Evolutionary conservation across 2,329 filamentous ascomycete species (phyloP).

Genomic region (Botrytis elliptica): DNA sequence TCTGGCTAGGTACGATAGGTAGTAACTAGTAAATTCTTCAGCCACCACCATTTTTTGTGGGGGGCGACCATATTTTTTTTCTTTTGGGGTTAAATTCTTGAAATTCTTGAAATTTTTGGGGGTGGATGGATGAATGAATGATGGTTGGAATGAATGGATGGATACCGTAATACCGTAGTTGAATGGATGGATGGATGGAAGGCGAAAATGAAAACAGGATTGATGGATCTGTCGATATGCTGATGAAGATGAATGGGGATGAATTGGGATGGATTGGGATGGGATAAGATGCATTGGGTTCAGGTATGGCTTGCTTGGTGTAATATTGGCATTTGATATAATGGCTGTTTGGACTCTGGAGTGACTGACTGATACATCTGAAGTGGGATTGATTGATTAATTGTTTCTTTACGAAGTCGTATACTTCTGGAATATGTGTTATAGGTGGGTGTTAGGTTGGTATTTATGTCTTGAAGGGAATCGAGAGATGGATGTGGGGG

Average conservation of each 20-base stretch:
- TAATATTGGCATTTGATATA: background rate
- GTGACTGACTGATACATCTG: background rate
- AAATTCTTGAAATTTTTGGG: background rate
- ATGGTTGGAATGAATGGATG: background rate
- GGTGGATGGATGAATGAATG: background rate
- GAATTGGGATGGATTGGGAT: background rate
- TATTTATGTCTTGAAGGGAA: background rate
- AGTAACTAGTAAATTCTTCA: background rate
- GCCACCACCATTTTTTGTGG: slow-evolving; percentile 11
- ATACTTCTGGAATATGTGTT: background rate
- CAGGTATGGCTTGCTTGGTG: background rate
- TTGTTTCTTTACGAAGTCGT: background rate
- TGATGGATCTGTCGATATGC: background rate
- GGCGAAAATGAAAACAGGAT: slow-evolving; percentile 5
- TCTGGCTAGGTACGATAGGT: background rate
- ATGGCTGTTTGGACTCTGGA: background rate
- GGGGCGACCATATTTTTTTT: background rate
- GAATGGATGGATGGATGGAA: background rate
- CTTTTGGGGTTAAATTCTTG: background rate
- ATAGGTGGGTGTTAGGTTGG: too few species aligned
- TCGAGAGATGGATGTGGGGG: background rate
- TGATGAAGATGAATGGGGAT: background rate
- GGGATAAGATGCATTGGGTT: background rate
- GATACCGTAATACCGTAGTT: too few species aligned
- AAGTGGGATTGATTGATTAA: background rate